These are phyloP conservation scores for Colletotrichum cereale DNA, from an alignment of 2,329 filamentous ascomycete species.

Conservation along the genomic window DNA sequence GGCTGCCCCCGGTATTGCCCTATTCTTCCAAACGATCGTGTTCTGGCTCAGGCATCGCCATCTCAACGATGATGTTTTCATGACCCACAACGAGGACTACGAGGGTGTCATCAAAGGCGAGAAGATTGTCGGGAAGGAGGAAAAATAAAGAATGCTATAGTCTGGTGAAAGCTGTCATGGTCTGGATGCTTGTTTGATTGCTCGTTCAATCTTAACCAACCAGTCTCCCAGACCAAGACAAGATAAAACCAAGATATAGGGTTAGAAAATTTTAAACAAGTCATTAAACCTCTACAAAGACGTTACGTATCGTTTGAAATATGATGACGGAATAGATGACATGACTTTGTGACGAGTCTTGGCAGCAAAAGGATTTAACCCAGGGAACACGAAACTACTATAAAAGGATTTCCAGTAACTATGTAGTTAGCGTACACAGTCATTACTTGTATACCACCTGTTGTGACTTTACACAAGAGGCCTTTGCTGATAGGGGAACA, in stretches of 20 bases:
- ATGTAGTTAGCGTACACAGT: too few relatives aligned
- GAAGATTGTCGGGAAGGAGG: slow-evolving; percentile 18
- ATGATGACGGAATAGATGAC: background rate
- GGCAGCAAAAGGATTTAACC: too few relatives aligned
- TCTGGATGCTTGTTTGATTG: slow-evolving; percentile 1
- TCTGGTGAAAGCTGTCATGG: background rate
- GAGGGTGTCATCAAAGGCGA: slow-evolving; percentile 2
- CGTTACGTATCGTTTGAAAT: background rate
- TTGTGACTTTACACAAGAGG: too few relatives aligned
- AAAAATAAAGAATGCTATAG: background rate
- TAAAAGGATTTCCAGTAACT: too few relatives aligned
- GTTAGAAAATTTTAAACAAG: too few relatives aligned
- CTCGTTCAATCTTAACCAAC: background rate
- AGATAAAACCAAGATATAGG: too few relatives aligned
- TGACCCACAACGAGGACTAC: slow-evolving; percentile 34
- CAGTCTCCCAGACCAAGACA: background rate
- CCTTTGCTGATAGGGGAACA: too few relatives aligned
- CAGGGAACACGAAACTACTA: too few relatives aligned
- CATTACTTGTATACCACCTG: too few relatives aligned
- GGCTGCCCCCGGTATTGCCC: slow-evolving; percentile 45
- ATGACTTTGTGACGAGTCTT: too few relatives aligned
- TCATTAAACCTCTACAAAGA: background rate
- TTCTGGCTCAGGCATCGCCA: slow-evolving; percentile 45
- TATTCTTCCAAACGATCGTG: slow-evolving; percentile 43
- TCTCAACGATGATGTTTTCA: slow-evolving; percentile 42